Percentiles rank a stretch among this genome's conserved stretches.
Evolutionary conservation across 2,329 filamentous ascomycete genomes (phyloP).

Genomic region (Cryphonectria parasitica): DNA sequence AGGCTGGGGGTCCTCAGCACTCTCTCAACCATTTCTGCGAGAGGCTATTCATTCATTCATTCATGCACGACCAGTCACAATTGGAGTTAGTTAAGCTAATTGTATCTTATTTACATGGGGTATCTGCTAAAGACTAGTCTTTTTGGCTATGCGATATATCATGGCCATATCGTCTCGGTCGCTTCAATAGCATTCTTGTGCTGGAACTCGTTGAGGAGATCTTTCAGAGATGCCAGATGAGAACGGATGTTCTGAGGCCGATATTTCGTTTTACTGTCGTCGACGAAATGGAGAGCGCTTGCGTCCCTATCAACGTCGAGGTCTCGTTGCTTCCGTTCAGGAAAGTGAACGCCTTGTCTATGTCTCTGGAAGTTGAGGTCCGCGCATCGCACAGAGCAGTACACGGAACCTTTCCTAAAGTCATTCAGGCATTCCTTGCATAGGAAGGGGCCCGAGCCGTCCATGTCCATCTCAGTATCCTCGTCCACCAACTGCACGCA

Average conservation of each 20-base stretch:
- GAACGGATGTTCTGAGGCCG: slow-evolving; percentile 32
- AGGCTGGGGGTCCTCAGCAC: neutral
- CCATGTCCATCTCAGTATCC: slow-evolving; percentile 31
- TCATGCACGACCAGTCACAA: neutral
- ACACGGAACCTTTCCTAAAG: slow-evolving; percentile 36
- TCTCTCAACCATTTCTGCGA: no score
- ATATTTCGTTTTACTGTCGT: slow-evolving; percentile 28
- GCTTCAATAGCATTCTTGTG: slow-evolving; percentile 23
- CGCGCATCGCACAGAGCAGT: slow-evolving; percentile 40
- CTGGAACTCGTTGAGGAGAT: slow-evolving; percentile 30
- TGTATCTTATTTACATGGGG: neutral
- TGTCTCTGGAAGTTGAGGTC: slow-evolving; percentile 39
- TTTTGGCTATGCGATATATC: neutral
- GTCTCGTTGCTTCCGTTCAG: slow-evolving; percentile 30
- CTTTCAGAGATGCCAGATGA: slow-evolving; percentile 29
- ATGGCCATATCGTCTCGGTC: slow-evolving; percentile 7
- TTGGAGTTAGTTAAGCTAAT: neutral
- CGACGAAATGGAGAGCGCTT: slow-evolving; percentile 29
- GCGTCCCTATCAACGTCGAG: slow-evolving; percentile 27
- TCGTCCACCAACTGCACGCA: slow-evolving; percentile 34
- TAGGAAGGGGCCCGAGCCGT: slow-evolving; percentile 32
- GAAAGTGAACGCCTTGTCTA: slow-evolving; percentile 39
- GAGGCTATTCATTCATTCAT: neutral
- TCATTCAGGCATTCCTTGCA: slow-evolving; percentile 40
- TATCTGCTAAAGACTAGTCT: neutral